Percentiles rank a stretch among this genome's conserved stretches.
Evolutionary conservation across 441 rosid species (phyloP).

Genomic region (Arabidopsis hybrid): DNA sequence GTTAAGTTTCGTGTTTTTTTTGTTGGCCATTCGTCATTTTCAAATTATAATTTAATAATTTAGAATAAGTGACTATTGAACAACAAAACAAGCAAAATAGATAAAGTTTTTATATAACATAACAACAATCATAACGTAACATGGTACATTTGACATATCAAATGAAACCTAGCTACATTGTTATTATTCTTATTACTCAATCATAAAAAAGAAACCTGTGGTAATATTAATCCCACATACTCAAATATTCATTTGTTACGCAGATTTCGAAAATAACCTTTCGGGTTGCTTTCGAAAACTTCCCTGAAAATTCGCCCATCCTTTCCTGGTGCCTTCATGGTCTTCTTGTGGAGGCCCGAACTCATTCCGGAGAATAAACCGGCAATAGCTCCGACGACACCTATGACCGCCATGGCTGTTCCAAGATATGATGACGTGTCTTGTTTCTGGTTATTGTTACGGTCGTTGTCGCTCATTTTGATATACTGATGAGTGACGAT

Average conservation of each 20-base stretch:
- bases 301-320: constrained; percentile 30
- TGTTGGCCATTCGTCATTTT: not conserved
- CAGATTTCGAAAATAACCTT: constrained; percentile 32
- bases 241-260: constrained; percentile 37
- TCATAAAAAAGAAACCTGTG: not conserved
- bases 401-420: not conserved
- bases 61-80: not conserved
- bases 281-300: constrained; percentile 18
- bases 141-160: constrained; percentile 22
- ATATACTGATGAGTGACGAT: not conserved
- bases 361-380: constrained; percentile 19
- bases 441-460: not conserved
- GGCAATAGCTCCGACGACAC: constrained; percentile 29
- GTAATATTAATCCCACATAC: not conserved
- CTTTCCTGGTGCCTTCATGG: constrained; percentile 39
- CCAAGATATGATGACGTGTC: not conserved
- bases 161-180: not conserved
- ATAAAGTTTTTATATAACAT: not conserved
- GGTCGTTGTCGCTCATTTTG: constrained; percentile 21
- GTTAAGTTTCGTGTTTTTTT: not conserved
- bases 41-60: not conserved
- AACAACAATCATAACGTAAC: not conserved
- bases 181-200: not conserved
- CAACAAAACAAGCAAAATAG: not conserved
- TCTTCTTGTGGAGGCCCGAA: not conserved